Evolutionary conservation across 2,329 filamentous ascomycete species (phyloP).

Genomic region (Verticillium klebahnii): DNA sequence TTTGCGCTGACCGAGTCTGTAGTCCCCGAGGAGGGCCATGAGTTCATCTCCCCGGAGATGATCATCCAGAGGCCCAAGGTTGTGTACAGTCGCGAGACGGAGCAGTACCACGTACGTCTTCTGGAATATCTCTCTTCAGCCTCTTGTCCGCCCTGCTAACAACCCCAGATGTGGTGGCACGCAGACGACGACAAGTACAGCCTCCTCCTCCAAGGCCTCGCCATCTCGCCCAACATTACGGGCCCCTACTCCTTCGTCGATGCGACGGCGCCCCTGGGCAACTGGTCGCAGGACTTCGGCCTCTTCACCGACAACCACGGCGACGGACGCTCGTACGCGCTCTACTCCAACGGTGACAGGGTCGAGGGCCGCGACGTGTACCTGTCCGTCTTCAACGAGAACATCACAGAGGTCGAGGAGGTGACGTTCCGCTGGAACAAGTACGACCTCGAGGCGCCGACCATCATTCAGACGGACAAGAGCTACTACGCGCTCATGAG

Average conservation of each 20-base stretch:
- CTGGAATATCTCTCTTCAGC: not conserved
- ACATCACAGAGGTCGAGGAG: constrained; percentile 44
- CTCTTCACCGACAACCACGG: constrained; percentile 54
- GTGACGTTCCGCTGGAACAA: constrained; percentile 53
- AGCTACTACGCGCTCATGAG: constrained; percentile 59
- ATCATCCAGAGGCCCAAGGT: constrained; percentile 62
- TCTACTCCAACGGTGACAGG: constrained; percentile 57
- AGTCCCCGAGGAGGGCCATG: constrained; percentile 35
- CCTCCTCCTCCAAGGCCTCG: constrained; percentile 51
- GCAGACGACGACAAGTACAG: constrained; percentile 55
- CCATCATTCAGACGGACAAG: constrained; percentile 54
- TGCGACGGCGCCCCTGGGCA: constrained; percentile 50
- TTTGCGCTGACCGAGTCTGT: not conserved
- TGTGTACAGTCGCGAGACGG: constrained; percentile 47
- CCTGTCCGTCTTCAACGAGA: constrained; percentile 47
- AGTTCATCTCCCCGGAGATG: constrained; percentile 47
- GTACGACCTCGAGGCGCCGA: constrained; percentile 56
- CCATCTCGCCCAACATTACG: constrained; percentile 44
- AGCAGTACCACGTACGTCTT: constrained; percentile 48
- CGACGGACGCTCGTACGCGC: constrained; percentile 47
- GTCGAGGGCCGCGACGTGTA: constrained; percentile 53
- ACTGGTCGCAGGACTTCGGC: constrained; percentile 60
- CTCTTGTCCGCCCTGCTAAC: not conserved
- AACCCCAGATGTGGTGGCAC: constrained; percentile 53
- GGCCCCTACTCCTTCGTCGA: constrained; percentile 52